Evolutionary conservation across 1,284 basidiomycete genomes (phyloP).

Genomic region (Cryptococcus sp.): DNA sequence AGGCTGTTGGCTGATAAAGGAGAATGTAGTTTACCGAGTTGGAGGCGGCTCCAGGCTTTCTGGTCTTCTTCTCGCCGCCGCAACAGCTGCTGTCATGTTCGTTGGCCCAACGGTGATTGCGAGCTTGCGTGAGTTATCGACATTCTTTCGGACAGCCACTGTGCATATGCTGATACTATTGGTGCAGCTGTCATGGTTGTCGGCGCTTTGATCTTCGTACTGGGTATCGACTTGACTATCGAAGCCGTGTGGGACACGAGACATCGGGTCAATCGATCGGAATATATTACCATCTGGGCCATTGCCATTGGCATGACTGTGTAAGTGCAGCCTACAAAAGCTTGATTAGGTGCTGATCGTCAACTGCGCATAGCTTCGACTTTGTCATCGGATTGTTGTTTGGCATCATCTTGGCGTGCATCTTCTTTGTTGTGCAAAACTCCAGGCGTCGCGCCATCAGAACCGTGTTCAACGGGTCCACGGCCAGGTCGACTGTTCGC

Average conservation of each 20-base stretch:
- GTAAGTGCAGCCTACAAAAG: slow-evolving; percentile 24
- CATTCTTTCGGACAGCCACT: neutral
- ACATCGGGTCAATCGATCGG: slow-evolving; percentile 75
- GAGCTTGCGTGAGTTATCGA: slow-evolving; percentile 72
- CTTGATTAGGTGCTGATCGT: neutral
- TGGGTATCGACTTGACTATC: slow-evolving; percentile 91
- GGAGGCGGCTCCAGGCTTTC: slow-evolving; percentile 84
- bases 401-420: slow-evolving; percentile 86
- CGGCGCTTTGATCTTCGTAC: slow-evolving; percentile 88
- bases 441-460: slow-evolving; percentile 82
- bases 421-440: slow-evolving; percentile 96
- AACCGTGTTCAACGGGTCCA: slow-evolving; percentile 73
- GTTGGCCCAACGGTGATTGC: slow-evolving; percentile 74
- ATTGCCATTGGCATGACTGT: slow-evolving; percentile 83
- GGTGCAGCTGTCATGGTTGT: slow-evolving; percentile 79
- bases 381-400: slow-evolving; percentile 93
- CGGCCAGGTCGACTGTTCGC: slow-evolving; percentile 86
- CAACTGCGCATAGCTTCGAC: slow-evolving; percentile 63
- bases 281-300: slow-evolving; percentile 60
- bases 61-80: slow-evolving; percentile 80
- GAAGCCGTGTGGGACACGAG: slow-evolving; percentile 96
- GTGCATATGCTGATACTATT: neutral
- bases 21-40: slow-evolving; percentile 75
- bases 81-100: slow-evolving; percentile 72
- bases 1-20: slow-evolving; percentile 2